Evolutionary conservation across 768 basidiomycete species (phyloP).

Genomic region (Vararia minispora): DNA sequence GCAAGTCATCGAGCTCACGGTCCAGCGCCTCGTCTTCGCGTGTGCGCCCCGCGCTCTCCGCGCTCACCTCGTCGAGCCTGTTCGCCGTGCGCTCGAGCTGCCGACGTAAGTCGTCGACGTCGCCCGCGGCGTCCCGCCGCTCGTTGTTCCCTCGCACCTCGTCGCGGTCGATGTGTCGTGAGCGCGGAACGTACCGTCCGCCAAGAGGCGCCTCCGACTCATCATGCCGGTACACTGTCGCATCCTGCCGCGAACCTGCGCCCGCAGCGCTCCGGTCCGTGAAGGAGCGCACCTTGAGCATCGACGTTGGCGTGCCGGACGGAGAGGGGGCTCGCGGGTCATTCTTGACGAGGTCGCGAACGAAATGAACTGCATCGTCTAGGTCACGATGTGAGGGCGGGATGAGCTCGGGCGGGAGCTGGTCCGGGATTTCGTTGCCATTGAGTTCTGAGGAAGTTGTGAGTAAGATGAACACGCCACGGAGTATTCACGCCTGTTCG

Average conservation of each 20-base stretch:
- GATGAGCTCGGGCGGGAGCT: constrained; percentile 79
- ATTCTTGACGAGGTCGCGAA: constrained; percentile 80
- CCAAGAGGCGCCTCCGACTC: constrained; percentile 45
- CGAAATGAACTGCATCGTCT: constrained; percentile 77
- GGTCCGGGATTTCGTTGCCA: constrained; percentile 82
- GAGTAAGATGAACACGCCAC: no score
- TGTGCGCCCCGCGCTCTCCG: constrained; percentile 48
- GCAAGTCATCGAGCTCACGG: constrained; percentile 78
- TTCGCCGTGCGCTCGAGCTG: constrained; percentile 69
- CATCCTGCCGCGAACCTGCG: constrained; percentile 66
- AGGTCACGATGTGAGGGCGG: constrained; percentile 90
- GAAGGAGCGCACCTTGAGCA: constrained; percentile 64
- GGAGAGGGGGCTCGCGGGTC: constrained; percentile 71
- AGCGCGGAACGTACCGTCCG: constrained; percentile 68
- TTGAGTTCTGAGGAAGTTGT: constrained; percentile 91
- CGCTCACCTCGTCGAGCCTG: constrained; percentile 64
- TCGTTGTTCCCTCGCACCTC: constrained; percentile 68
- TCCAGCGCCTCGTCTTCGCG: constrained; percentile 88
- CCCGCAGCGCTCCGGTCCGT: constrained; percentile 38
- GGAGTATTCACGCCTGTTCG: no score
- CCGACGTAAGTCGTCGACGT: constrained; percentile 81
- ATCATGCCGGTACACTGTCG: constrained; percentile 84
- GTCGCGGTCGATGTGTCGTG: constrained; percentile 78
- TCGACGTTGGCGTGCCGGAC: constrained; percentile 39
- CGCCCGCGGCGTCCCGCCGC: constrained; percentile 44